Evolutionary conservation across 495 filamentous ascomycete genomes (phyloP).

Genomic region (Penicillium pulvis): DNA sequence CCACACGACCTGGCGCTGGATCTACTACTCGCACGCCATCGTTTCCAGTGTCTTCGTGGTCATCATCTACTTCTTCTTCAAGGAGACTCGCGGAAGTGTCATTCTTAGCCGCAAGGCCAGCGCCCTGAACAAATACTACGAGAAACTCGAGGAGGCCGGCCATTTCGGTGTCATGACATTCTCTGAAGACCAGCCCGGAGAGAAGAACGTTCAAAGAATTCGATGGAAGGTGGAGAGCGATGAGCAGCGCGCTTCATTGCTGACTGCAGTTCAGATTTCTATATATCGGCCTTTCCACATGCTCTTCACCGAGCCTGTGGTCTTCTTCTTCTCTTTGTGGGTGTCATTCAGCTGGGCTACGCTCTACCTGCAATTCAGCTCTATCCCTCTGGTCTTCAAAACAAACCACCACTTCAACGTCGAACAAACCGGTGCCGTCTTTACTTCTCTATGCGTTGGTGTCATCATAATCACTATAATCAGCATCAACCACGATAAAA

Average conservation of each 20-base stretch:
- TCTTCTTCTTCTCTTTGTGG: constrained; percentile 95
- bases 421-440: constrained; percentile 70
- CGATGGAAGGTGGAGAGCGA: constrained; percentile 86
- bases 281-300: constrained; percentile 79
- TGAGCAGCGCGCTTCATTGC: constrained; percentile 71
- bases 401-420: constrained; percentile 69
- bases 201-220: constrained; percentile 56
- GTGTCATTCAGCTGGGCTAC: constrained; percentile 88
- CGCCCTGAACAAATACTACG: constrained; percentile 78
- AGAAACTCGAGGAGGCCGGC: constrained; percentile 65
- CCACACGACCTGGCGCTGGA: constrained; percentile 77
- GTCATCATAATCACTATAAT: constrained; percentile 67
- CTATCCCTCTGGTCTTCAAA: constrained; percentile 75
- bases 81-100: constrained; percentile 82
- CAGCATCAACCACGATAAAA: constrained; percentile 72
- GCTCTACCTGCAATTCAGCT: constrained; percentile 80
- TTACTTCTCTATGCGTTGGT: constrained; percentile 70
- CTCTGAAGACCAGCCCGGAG: constrained; percentile 30
- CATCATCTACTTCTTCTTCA: constrained; percentile 66
- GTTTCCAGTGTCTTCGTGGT: constrained; percentile 63
- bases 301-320: constrained; percentile 86
- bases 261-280: constrained; percentile 74
- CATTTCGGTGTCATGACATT: constrained; percentile 62
- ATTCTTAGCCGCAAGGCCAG: constrained; percentile 76
- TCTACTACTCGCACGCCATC: constrained; percentile 87